Base-by-base conservation (phyloP, 1,284 basidiomycete species). In the Austroboletus olivaceoglutinosus region DNA sequence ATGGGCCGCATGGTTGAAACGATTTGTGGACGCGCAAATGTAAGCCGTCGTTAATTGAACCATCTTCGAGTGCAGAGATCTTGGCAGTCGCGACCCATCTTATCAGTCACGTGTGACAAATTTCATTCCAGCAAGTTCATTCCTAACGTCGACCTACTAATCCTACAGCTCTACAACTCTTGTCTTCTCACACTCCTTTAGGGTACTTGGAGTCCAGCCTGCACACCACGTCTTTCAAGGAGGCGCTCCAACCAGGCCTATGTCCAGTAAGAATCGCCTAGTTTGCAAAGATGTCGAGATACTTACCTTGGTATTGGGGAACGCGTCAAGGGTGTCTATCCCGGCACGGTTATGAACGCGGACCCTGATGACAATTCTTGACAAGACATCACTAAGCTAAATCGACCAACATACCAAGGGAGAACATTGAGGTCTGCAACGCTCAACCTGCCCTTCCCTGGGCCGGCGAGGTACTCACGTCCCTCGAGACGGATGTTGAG, bases 21-120 rank as follows among this genome's bases (percentile, higher is more conserved):
- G 79, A 64, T 96, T 97, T 15, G 82, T 80, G 7, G 91, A 82
- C 1, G 89, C 82, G 2, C 91, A 77, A 45, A 91, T 85, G 69
- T 95, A 95, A n/a, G 79, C 70, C 8, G 68, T 68, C 37, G 63
- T 61, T 30, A 49, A 41, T 22, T 54, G 46, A 40, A 36, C 41
- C 65, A 65, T 64, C 39, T 22, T 31, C 37, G 2, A 37, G 2
- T 16, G 5, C 34, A 19, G 18, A 13, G 5, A 19, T 16, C 25
- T 25, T 1, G 5, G 25, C 25, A 9, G 25, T 25, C 25, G 10
- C 25, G 25, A 8, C 7, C 10, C 10, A 6, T 25, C 7, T 49
- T 40, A 50, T 55, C 50, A 36, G 33, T 51, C 51, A 52, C 52
- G 46, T 49, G 48, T 13, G 1, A 33, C 11, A 33, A 16, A 33